These are phyloP conservation scores for Fusarium avenaceum DNA, from an alignment of 2,329 filamentous ascomycete genomes.

Conservation along the genomic window DNA sequence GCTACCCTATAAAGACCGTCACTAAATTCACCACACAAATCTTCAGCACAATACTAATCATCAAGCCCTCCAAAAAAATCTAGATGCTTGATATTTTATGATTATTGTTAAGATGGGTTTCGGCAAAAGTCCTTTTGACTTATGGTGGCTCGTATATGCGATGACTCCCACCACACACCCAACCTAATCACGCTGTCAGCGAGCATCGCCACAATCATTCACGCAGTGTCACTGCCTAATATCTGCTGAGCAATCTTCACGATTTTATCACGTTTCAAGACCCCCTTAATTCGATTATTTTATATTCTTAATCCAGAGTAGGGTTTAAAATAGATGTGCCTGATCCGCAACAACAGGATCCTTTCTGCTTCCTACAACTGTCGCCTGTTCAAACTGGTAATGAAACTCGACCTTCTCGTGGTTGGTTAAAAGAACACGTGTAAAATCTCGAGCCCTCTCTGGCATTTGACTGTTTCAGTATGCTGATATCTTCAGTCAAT, in stretches of 20 bases:
- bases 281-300: no score
- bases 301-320: background rate
- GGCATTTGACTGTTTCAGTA: background rate
- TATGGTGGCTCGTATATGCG: background rate
- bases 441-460: no score
- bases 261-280: background rate
- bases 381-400: background rate
- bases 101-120: background rate
- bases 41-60: background rate
- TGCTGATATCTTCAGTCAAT: background rate
- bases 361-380: background rate
- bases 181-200: conserved; percentile 14
- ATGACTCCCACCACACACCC: background rate
- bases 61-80: no score
- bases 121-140: background rate
- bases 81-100: background rate
- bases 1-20: conserved; percentile 13
- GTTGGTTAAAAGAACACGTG: background rate
- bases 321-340: background rate
- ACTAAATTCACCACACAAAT: background rate
- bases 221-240: conserved; percentile 22
- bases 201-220: conserved; percentile 25
- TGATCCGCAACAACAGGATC: background rate
- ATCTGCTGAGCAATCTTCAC: background rate
- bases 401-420: background rate